Conservation (phyloP, 345 rosid genomes). For the Pelargonium nanum region DNA sequence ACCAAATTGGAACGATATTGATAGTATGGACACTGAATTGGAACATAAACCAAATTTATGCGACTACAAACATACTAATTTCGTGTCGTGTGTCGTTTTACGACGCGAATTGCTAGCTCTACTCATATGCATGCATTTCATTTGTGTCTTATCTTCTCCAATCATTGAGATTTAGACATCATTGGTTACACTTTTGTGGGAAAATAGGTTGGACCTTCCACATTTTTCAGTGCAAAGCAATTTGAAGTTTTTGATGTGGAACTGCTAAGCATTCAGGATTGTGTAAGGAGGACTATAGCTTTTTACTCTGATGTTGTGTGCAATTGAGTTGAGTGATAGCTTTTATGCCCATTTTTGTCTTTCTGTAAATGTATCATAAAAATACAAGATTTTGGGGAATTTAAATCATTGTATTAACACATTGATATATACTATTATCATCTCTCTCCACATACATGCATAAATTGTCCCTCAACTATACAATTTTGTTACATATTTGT, state of each 20-base stretch:
- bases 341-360: neutral
- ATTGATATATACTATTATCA: too few species aligned
- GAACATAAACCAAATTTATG: too few species aligned
- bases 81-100: too few species aligned
- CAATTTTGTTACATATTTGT: too few species aligned
- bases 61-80: neutral
- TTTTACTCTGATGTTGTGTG: constrained; percentile 94
- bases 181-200: neutral
- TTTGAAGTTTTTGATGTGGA: constrained; percentile 92
- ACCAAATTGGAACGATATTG: too few species aligned
- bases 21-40: too few species aligned
- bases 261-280: constrained; percentile 57
- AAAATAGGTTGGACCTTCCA: constrained; percentile 87
- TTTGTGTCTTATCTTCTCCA: neutral
- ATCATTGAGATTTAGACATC: neutral
- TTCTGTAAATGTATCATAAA: neutral
- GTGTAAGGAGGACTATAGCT: constrained; percentile 78
- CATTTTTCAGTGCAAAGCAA: constrained; percentile 92
- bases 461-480: too few species aligned
- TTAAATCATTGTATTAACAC: too few species aligned
- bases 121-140: neutral
- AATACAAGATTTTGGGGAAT: too few species aligned
- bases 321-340: constrained; percentile 25
- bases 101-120: neutral
- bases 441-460: too few species aligned